Conservation (phyloP, 495 filamentous ascomycete genomes). For the Hypomontagnella submonticulosa region DNA sequence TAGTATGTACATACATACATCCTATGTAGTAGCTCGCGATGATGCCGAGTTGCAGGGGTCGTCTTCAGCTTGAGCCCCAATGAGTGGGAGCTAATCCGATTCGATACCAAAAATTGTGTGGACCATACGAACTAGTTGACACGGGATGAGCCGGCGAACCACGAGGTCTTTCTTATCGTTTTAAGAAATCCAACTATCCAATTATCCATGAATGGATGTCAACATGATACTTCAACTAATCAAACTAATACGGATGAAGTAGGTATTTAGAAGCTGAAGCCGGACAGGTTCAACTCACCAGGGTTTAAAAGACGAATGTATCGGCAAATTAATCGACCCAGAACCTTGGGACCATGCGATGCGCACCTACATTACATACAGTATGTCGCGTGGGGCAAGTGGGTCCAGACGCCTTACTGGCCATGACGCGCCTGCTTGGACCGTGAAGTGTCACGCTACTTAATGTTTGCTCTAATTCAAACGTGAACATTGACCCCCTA, state of each 20-base stretch:
- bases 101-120: conserved; percentile 13
- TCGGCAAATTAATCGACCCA: conserved; percentile 15
- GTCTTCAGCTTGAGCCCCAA: neutral
- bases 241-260: too few relatives aligned
- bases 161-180: neutral
- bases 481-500: neutral
- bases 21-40: conserved; percentile 10
- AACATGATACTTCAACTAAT: too few relatives aligned
- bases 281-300: neutral
- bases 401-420: conserved; percentile 2
- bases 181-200: neutral
- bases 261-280: too few relatives aligned
- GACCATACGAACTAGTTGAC: conserved; percentile 1
- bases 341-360: conserved; percentile 23
- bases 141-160: neutral
- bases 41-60: conserved; percentile 10
- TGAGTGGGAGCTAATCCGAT: conserved; percentile 8
- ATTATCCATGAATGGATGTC: too few relatives aligned
- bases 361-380: too few relatives aligned
- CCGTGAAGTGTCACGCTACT: conserved; percentile 3
- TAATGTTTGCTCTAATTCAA: conserved; percentile 21
- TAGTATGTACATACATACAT: conserved; percentile 3
- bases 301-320: neutral
- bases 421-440: conserved; percentile 24
- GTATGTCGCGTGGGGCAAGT: conserved; percentile 13